Evolutionary conservation across 2,329 filamentous ascomycete genomes (phyloP).

Genomic region (Alternaria arborescens): DNA sequence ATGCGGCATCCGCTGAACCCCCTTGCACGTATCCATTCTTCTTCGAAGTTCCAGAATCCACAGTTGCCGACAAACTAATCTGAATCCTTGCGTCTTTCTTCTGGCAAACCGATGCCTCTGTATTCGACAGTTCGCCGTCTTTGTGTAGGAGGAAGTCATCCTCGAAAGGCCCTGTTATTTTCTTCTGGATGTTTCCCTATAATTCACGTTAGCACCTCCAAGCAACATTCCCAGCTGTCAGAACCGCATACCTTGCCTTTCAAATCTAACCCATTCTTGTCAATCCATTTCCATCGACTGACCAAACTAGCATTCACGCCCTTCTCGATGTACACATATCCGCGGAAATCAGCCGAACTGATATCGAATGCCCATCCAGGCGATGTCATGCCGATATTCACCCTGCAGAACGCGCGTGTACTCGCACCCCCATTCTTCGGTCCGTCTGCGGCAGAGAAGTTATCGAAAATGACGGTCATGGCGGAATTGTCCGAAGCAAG

Average conservation of each 20-base stretch:
- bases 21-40: conserved; percentile 27
- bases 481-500: conserved; percentile 34
- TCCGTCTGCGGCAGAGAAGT: conserved; percentile 38
- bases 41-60: conserved; percentile 18
- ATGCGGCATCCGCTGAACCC: conserved; percentile 22
- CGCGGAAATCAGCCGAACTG: conserved; percentile 32
- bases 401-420: conserved; percentile 37
- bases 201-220: neutral
- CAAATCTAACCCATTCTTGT: conserved; percentile 30
- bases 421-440: conserved; percentile 26
- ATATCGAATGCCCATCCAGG: conserved; percentile 41
- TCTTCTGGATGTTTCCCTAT: conserved; percentile 38
- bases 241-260: conserved; percentile 34
- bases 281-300: conserved; percentile 42
- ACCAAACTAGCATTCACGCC: conserved; percentile 32
- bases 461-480: conserved; percentile 37
- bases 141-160: conserved; percentile 38
- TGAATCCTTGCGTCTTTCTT: conserved; percentile 37
- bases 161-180: conserved; percentile 30
- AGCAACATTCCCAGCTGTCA: neutral
- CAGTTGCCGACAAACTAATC: conserved; percentile 33
- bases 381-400: conserved; percentile 32
- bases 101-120: conserved; percentile 28
- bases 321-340: conserved; percentile 31
- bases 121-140: conserved; percentile 33